Conservation (phyloP, 139 green algal species). For the Diplosphaera chodatii region DNA sequence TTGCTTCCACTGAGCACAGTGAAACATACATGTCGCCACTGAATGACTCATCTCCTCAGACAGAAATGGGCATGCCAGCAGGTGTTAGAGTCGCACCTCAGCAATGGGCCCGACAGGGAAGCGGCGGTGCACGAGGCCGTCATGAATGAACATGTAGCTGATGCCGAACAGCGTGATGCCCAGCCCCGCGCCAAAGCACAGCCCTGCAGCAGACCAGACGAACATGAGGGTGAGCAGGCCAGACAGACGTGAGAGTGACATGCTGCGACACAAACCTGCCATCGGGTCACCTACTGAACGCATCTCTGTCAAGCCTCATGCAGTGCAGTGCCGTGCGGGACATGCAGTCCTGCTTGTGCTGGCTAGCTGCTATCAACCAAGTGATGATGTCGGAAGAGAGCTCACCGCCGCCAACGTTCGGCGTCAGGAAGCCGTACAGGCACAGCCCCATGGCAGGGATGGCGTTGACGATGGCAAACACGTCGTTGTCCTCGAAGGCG, state of each 20-base stretch:
- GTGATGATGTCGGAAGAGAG: no score
- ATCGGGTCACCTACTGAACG: no score
- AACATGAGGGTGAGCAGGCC: no score
- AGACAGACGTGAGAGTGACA: no score
- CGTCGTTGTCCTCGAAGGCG: constrained; percentile 94
- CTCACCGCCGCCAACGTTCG: constrained; percentile 45
- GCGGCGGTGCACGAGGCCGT: constrained; percentile 90
- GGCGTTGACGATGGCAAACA: constrained; percentile 91
- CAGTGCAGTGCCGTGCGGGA: no score
- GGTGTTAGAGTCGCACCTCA: constrained; percentile 17
- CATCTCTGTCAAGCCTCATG: no score
- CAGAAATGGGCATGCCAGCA: background rate
- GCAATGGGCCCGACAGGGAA: constrained; percentile 91
- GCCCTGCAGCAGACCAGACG: constrained; percentile 18
- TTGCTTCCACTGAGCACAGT: background rate
- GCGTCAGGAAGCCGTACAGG: constrained; percentile 84
- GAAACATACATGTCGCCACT: background rate
- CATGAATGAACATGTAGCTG: constrained; percentile 98
- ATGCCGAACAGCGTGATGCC: constrained; percentile 98
- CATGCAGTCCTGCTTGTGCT: no score
- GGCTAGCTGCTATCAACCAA: no score
- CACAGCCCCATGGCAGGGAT: constrained; percentile 85
- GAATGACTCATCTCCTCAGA: no score
- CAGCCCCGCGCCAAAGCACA: constrained; percentile 88
- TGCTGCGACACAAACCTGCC: no score